Base-by-base conservation (phyloP, 2,329 filamentous ascomycete genomes). In the Pyricularia sp. region DNA sequence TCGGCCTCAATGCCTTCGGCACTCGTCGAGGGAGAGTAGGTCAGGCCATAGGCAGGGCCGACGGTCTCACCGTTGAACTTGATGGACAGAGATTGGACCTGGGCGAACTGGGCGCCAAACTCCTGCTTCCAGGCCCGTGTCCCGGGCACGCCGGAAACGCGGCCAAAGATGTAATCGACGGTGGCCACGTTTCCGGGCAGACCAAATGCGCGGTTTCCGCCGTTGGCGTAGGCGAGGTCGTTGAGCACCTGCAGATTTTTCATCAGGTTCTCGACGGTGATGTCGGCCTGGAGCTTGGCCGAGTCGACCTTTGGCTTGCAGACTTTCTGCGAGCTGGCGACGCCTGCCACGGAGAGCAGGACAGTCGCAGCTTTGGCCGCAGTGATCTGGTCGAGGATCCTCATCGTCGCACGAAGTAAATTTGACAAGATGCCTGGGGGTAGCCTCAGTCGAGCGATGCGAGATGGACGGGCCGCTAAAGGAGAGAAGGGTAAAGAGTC, bases 201-300 rank as follows among this genome's bases (percentile, higher is more conserved):
- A 1, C 87, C 87, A 66, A 91, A 86, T 1, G 86, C 90, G 0
- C 63, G 76, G 71, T 83, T 83, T 7, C 80, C 81, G 1, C 79
- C 79, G 68, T 82, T 80, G 49, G 74, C 75, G 62, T 75, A 75
- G 44, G 79, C 80, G 60, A 82, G 81, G 5, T 73, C 69, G 66
- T 81, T 73, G n/a, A 82, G 75, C n/a, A 73, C 73, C 65, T 76
- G 71, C 24, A 82, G 75, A 66, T 81, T 80, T 62, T 73, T 71
- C 75, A 79, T 76, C 30, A 82, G 71, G 55, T 79, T 80, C 44
- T 67, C 30, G 9, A 73, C 73, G 1, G 73, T 77, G 64, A 79
- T 74, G 60, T 73, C 71, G 60, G 72, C 72, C 66, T 78, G 77
- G 35, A 79, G 67, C 67, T 76, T 73, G 68, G 70, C 74, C 64